Conservation (phyloP, 805 yeast species). For the Jamesozyma lodderae region DNA sequence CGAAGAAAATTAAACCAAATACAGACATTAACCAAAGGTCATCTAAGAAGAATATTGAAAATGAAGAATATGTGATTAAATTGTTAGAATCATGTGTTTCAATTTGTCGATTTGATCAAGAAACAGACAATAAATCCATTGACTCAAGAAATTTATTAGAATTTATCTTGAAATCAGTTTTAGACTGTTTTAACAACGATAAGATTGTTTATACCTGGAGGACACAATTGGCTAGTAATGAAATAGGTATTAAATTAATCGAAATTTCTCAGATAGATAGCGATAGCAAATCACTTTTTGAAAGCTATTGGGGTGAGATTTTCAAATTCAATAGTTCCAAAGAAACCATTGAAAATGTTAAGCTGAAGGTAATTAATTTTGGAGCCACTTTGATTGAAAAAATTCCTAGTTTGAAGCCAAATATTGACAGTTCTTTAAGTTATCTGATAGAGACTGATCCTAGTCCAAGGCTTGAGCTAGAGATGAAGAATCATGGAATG, state of each 20-base stretch:
- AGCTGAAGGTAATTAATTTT: constrained; percentile 40
- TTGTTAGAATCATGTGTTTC: constrained; percentile 33
- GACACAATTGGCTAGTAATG: constrained; percentile 40
- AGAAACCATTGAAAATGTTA: constrained; percentile 49
- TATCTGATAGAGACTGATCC: constrained; percentile 30
- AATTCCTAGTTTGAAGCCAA: constrained; percentile 7
- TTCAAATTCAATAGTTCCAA: constrained; percentile 28
- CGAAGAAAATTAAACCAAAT: constrained; percentile 20
- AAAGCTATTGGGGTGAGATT: constrained; percentile 6
- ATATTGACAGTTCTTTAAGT: constrained; percentile 21
- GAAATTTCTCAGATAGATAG: not conserved
- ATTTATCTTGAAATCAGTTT: constrained; percentile 27
- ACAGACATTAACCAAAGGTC: constrained; percentile 32
- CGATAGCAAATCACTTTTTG: constrained; percentile 7
- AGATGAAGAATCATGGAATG: constrained; percentile 24
- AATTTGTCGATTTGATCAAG: constrained; percentile 23
- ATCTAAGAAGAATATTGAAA: constrained; percentile 34
- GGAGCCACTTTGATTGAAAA: constrained; percentile 24
- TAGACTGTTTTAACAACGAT: constrained; percentile 23
- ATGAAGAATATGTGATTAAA: constrained; percentile 40
- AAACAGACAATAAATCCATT: constrained; percentile 9
- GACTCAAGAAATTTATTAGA: constrained; percentile 13
- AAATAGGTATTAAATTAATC: constrained; percentile 28
- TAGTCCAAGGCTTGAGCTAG: constrained; percentile 40
- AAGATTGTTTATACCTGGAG: constrained; percentile 47